These are phyloP conservation scores for Cryptosporidium tyzzeri DNA, from an alignment of 169 alveolate species.

Conservation along the genomic window DNA sequence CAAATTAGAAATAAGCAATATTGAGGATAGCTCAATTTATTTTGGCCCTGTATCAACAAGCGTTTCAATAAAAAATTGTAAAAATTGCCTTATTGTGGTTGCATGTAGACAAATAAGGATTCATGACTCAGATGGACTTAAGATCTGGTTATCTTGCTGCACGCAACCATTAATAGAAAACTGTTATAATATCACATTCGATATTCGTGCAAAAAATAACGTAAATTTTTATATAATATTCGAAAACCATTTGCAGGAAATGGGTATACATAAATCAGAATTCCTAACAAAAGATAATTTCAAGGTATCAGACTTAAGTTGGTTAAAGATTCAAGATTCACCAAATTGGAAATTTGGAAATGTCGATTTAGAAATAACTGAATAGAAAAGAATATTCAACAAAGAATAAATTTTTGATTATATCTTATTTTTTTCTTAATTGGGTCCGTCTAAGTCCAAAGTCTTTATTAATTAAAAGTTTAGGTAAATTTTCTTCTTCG, in stretches of 20 bases:
- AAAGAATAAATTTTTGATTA: neutral
- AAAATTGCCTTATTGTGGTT: neutral
- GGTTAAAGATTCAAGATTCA: constrained; percentile 41
- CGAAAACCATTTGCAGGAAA: constrained; percentile 11
- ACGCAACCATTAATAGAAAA: constrained; percentile 51
- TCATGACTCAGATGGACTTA: constrained; percentile 28
- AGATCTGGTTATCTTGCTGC: constrained; percentile 26
- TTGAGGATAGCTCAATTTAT: constrained; percentile 12
- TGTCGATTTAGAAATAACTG: constrained; percentile 1
- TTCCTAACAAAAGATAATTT: constrained; percentile 4
- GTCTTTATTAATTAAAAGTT: neutral
- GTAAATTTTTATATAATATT: constrained; percentile 19
- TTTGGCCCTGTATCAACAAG: constrained; percentile 60
- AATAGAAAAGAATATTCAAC: neutral
- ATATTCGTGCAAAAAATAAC: constrained; percentile 7
- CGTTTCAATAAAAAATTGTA: constrained; percentile 17
- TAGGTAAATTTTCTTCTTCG: constrained; percentile 39
- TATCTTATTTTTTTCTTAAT: constrained; percentile 10
- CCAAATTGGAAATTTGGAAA: constrained; percentile 63
- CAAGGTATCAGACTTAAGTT: constrained; percentile 48
- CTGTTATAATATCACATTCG: constrained; percentile 29
- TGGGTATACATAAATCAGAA: neutral
- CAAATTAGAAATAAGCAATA: constrained; percentile 23
- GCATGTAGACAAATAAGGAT: constrained; percentile 54
- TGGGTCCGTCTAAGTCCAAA: neutral